Evolutionary conservation across 169 alveolate genomes (phyloP).

Genomic region (Plasmodium yoelii): DNA sequence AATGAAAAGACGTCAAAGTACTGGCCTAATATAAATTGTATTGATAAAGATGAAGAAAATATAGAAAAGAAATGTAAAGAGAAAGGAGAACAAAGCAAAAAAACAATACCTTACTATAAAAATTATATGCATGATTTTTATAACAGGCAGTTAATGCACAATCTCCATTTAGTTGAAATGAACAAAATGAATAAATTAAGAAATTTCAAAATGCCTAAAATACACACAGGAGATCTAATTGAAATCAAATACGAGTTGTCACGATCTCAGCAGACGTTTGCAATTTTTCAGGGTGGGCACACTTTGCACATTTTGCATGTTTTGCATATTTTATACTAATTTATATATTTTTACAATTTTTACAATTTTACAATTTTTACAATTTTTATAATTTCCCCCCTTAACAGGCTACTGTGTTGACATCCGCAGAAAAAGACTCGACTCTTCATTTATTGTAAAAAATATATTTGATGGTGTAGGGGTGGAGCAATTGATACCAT

Average conservation of each 20-base stretch:
- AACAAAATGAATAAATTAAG: conserved; percentile 81
- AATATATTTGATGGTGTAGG: conserved; percentile 89
- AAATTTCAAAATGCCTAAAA: conserved; percentile 81
- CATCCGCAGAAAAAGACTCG: conserved; percentile 80
- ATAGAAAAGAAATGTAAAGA: not conserved
- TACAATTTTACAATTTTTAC: no score
- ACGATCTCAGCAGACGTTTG: conserved; percentile 87
- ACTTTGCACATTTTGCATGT: no score
- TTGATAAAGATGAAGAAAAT: conserved; percentile 59
- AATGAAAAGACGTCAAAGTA: conserved; percentile 60
- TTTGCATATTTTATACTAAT: no score
- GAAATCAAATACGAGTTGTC: conserved; percentile 87
- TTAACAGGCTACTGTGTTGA: conserved; percentile 85
- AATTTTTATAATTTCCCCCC: no score
- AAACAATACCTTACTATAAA: conserved; percentile 72
- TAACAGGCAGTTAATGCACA: conserved; percentile 81
- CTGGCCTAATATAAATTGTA: conserved; percentile 71
- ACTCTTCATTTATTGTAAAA: conserved; percentile 85
- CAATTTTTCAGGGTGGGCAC: conserved; percentile 85
- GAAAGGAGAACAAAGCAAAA: conserved; percentile 14
- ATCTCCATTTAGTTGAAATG: conserved; percentile 82
- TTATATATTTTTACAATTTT: no score
- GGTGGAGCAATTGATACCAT: conserved; percentile 84
- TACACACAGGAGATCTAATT: conserved; percentile 82
- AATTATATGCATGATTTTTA: conserved; percentile 73